Base-by-base conservation (phyloP, 192 early-diverging fungal genomes). In the Coemansia sp. region DNA sequence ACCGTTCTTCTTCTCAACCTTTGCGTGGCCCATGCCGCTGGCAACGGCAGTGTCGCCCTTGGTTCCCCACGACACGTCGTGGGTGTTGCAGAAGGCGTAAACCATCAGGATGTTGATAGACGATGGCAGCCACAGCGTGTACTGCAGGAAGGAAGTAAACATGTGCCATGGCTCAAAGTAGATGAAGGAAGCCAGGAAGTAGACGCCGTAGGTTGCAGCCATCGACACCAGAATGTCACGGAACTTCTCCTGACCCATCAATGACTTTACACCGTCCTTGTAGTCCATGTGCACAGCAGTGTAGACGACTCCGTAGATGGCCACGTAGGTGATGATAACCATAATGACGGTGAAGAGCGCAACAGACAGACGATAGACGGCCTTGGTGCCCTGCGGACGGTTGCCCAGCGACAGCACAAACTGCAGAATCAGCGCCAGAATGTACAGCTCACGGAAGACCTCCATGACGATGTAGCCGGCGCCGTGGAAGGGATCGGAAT, bases 1-100 rank as follows among this genome's bases (percentile, higher is more conserved):
- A 37, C 89, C 89, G 54, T 88, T 88, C 73, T 87, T 85, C 54
- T 91, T 88, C 46, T 83, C 79, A 41, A 85, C 76, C 67, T 91
- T 95, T 61, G 91, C 95, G 16, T 86, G 85, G 48, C 93, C 94
- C 13, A 95, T 87, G 66, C 92, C 92, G 54, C 84, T 86, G 42
- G 72, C 62, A 13, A 85, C 70, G 47, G 68, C 78, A 48, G 88
- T 94, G 73, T 94, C 93, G 72, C 95, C 93, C 78, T 97, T 97
- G 42, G 95, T 97, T 60, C 95, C 96, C 96, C 95, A 98, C 1
- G 92, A 91, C 62, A 97, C 93, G 72, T 96, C 95, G 85, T 96
- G 94, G 0, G 93, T 90, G 87, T 97, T 97, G 70, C 91, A 93
- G 85, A 95, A 96, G 4, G 95, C 92, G 55, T 95, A 96, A 22